Evolutionary conservation across 805 yeast species (phyloP).

Genomic region (Saccharomycopsis fodiens): DNA sequence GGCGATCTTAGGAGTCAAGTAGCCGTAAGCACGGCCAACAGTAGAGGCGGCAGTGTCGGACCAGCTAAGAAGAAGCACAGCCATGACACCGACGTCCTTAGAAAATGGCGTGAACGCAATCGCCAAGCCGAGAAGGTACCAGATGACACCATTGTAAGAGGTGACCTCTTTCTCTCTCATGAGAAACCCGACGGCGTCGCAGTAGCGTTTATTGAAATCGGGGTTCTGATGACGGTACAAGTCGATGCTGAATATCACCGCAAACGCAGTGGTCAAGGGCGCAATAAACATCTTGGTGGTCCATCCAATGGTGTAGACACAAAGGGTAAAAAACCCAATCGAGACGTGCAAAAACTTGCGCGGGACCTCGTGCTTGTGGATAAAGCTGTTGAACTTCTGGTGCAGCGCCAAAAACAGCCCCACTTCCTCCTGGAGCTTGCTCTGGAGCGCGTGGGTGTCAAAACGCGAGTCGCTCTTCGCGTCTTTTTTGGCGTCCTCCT

Average conservation of each 20-base stretch:
- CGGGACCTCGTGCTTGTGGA: conserved; percentile 80
- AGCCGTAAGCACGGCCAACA: conserved; percentile 79
- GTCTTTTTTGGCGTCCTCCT: conserved; percentile 3
- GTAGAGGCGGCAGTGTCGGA: conserved; percentile 97
- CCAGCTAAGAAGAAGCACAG: conserved; percentile 84
- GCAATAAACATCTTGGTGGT: conserved; percentile 49
- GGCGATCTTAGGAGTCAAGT: conserved; percentile 70
- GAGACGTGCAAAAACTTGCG: conserved; percentile 84
- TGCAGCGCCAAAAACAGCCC: conserved; percentile 31
- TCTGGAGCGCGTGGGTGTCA: conserved; percentile 24
- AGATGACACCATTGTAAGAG: conserved; percentile 75
- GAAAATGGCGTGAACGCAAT: conserved; percentile 64
- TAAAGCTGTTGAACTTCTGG: conserved; percentile 41
- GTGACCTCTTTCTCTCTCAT: conserved; percentile 80
- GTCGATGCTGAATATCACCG: conserved; percentile 55
- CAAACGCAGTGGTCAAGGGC: conserved; percentile 50
- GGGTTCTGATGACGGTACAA: conserved; percentile 54
- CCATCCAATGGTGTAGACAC: conserved; percentile 57
- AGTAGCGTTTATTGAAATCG: conserved; percentile 58
- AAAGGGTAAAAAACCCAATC: conserved; percentile 76
- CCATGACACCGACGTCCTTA: conserved; percentile 72
- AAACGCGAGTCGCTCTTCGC: conserved; percentile 25
- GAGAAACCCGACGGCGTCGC: conserved; percentile 63
- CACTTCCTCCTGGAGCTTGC: conserved; percentile 9
- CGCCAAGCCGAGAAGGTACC: conserved; percentile 75